Base-by-base conservation (phyloP, 1,284 basidiomycete species). In the Hemileia vastatrix region DNA sequence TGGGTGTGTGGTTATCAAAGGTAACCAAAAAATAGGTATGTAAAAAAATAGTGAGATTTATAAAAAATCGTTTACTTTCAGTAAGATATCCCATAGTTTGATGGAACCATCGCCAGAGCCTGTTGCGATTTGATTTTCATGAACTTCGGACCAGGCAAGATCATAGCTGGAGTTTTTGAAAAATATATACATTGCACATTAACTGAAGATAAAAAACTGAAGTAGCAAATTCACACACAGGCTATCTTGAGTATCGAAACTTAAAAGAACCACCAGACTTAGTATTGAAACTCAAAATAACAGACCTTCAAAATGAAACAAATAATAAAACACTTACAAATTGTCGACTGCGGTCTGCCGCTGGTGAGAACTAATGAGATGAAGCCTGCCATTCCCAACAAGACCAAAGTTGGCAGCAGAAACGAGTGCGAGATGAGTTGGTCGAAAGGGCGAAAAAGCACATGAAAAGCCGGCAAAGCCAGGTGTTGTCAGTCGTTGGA, bases 321-420 rank as follows among this genome's bases (percentile, higher is more conserved):
- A n/a, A 36, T n/a, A 52, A 19, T 18, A 24, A 51, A 59, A 43
- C 52, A 78, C 83, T 74, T 77, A 88, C 86, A 80, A 79, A 77
- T 86, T 87, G 67, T 89, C 86, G 31, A 87, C 66, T 23, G 77
- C 57, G 9, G 82, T 78, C 23, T 3, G 13, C 45, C 40, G 5
- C 53, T 54, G n/a, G n/a, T n/a, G n/a, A n/a, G 84, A 73, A 6
- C 83, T 82, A 51, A 84, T 80, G 24, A 92, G 76, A 74, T 90
- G 86, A 49, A 94, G 76, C 31, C 90, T 81, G 1, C 94, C 94
- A 76, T 96, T 96, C 15, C 94, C 94, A 24, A 97, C 87, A 3
- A 97, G 81, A 1, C 94, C 93, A 76, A 90, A 97, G 78, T 97
- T 97, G 36, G 93, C 90, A 0, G 91, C 82, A 1, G 89, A 90